Evolutionary conservation across 1,284 basidiomycete genomes (phyloP), one percentile per base, ranked within the genome.

Genomic region (Cryptococcus maquisensis): DNA sequence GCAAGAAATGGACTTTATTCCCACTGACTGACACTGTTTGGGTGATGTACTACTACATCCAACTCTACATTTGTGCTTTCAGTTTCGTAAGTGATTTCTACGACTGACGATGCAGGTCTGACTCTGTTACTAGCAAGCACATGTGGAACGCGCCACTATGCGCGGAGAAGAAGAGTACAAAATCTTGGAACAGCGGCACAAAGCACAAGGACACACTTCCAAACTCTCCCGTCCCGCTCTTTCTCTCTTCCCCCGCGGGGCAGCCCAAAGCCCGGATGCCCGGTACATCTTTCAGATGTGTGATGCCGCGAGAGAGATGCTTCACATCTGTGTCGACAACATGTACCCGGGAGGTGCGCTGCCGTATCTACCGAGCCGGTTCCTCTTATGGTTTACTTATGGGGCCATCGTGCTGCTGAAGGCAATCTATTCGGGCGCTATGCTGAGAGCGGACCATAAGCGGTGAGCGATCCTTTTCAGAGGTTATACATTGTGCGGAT

Each of bases 361-460:
- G 28, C 69, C 70, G 5, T 77, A 67, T 47, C 57, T 77, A 1
- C 75, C 75, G 1, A 72, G 69, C 23, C 61, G 75, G 15, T 72
- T 71, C 52, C 54, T 75, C 10, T 55, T 76, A 20, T 77, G 75
- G 75, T 75, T 74, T 56, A 73, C 71, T 16, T 76, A 74, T 53
- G 74, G 67, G 0, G 71, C 74, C 4, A 71, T 76, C 9, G 63
- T 76, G 24, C 61, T 76, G 3, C 62, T 76, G 39, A 74, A 75
- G 55, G 67, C 46, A 28, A 55, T 76, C 13, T 77, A 77, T 51
- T 75, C 73, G n/a, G 74, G 74, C n/a, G 75, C 75, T 0, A 74
- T 77, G 69, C 54, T 72, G 6, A 63, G 71, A 12, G 69, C 64
- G 4, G 74, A 76, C 52, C 71, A 72, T 47, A 60, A 68, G 0